phyloP scores from a whole-genome alignment of 1,139 yeast species.

The Zhuliangozyma parablackwelliae region DNA sequence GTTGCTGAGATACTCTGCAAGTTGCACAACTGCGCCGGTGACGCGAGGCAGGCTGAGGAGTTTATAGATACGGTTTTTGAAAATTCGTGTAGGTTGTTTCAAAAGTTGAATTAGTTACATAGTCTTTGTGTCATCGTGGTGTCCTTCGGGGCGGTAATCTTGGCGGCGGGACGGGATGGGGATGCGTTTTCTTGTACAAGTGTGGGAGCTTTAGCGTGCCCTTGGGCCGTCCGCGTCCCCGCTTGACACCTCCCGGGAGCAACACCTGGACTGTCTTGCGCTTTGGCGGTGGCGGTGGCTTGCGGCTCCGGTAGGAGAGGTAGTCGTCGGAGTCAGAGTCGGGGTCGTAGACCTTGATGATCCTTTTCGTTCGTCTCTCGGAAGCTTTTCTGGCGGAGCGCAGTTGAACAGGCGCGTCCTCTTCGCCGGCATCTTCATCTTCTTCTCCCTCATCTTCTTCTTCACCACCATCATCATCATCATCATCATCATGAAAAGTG shows the following conservation, averaged over 20 bases:
- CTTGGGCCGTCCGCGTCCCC: constrained; percentile 14
- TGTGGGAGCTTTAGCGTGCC: constrained; percentile 11
- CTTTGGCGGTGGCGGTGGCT: constrained; percentile 1
- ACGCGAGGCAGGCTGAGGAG: constrained; percentile 43
- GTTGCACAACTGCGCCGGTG: constrained; percentile 29
- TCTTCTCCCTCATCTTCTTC: constrained; percentile 1
- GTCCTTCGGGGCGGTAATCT: neutral
- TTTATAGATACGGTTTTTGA: constrained; percentile 61
- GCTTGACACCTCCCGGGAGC: constrained; percentile 3
- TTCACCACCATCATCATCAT: constrained; percentile 5
- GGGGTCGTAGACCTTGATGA: too few species aligned
- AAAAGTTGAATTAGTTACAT: constrained; percentile 11
- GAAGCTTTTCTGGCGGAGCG: neutral
- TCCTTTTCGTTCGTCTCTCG: neutral
- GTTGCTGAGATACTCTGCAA: constrained; percentile 77
- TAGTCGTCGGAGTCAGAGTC: neutral
- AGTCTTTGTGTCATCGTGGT: neutral
- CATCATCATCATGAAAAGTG: constrained; percentile 3
- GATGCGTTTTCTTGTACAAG: neutral
- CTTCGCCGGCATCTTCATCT: constrained; percentile 1
- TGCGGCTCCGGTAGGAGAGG: neutral
- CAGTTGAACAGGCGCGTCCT: neutral
- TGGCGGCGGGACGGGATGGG: neutral
- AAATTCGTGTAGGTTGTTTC: constrained; percentile 59
- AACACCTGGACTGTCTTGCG: constrained; percentile 10